Percentiles rank a stretch among this genome's conserved stretches.
Evolutionary conservation across 176 grass and related monocot genomes (phyloP).

Genomic region (Saccharum officinarum): DNA sequence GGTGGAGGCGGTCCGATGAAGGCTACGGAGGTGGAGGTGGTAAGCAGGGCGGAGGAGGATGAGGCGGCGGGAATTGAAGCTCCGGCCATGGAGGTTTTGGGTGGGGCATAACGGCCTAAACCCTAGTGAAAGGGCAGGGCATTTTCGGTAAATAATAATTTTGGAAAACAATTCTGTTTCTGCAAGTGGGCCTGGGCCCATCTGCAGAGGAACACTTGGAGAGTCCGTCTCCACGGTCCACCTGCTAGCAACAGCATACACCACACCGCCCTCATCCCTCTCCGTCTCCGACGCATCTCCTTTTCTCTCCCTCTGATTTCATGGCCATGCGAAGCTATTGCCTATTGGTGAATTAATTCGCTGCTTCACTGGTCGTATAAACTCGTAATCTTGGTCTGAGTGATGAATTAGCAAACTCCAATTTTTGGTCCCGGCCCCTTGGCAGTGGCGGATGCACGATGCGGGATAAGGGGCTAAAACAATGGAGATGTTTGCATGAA

Average conservation of each 20-base stretch:
- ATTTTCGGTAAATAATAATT: constrained; percentile 3
- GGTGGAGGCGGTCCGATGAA: neutral
- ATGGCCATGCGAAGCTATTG: neutral
- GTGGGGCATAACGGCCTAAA: constrained; percentile 43
- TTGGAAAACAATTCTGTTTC: neutral
- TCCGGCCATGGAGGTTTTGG: constrained; percentile 49
- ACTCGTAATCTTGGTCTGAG: neutral
- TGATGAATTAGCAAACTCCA: neutral
- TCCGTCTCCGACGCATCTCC: neutral
- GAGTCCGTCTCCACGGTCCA: neutral
- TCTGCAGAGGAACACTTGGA: neutral
- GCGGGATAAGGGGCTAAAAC: too few relatives aligned
- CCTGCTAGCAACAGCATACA: neutral
- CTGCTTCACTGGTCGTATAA: neutral
- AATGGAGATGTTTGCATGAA: too few relatives aligned
- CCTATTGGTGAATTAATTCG: neutral
- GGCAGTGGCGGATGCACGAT: too few relatives aligned
- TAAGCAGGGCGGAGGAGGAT: neutral
- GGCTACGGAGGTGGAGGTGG: neutral
- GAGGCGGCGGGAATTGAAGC: constrained; percentile 4
- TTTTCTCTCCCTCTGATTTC: neutral
- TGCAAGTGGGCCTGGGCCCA: neutral
- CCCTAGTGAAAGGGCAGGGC: constrained; percentile 41
- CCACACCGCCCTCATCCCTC: constrained; percentile 30
- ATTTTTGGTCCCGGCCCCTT: too few relatives aligned